These are phyloP conservation scores for Aspergillus fijiensis DNA, from an alignment of 2,329 filamentous ascomycete species.

Conservation along the genomic window DNA sequence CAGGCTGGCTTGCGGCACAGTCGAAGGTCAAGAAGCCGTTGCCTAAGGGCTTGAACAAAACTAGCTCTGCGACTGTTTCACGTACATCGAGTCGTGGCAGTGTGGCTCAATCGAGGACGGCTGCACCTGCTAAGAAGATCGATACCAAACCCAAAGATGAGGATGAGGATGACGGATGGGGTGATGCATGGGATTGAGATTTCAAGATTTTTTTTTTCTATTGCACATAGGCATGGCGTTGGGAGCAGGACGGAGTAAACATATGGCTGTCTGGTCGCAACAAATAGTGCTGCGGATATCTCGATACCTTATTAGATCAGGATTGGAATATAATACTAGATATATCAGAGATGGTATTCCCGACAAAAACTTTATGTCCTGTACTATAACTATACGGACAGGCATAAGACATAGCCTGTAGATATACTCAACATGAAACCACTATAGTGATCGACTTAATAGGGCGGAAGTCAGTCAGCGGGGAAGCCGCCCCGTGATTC, in stretches of 20 bases:
- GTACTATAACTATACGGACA: too few species aligned
- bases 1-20: slow-evolving; percentile 89
- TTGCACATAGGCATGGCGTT: not conserved
- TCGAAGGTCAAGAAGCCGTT: slow-evolving; percentile 73
- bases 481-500: slow-evolving; percentile 19
- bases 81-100: slow-evolving; percentile 42
- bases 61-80: slow-evolving; percentile 39
- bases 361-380: too few species aligned
- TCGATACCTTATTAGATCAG: too few species aligned
- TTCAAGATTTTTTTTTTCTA: not conserved
- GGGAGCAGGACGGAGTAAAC: not conserved
- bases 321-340: too few species aligned
- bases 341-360: not conserved
- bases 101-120: slow-evolving; percentile 48
- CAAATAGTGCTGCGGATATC: not conserved
- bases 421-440: not conserved
- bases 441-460: not conserved
- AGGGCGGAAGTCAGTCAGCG: slow-evolving; percentile 12
- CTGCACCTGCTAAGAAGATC: slow-evolving; percentile 62
- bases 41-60: slow-evolving; percentile 79
- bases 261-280: not conserved
- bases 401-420: not conserved
- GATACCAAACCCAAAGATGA: slow-evolving; percentile 60
- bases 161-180: slow-evolving; percentile 48
- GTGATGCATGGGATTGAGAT: slow-evolving; percentile 49